A percentile compares a stretch with the other conserved stretches of the same genome.
Evolutionary conservation across 805 yeast genomes (phyloP).

Genomic region (Cyberlindnera japonica): DNA sequence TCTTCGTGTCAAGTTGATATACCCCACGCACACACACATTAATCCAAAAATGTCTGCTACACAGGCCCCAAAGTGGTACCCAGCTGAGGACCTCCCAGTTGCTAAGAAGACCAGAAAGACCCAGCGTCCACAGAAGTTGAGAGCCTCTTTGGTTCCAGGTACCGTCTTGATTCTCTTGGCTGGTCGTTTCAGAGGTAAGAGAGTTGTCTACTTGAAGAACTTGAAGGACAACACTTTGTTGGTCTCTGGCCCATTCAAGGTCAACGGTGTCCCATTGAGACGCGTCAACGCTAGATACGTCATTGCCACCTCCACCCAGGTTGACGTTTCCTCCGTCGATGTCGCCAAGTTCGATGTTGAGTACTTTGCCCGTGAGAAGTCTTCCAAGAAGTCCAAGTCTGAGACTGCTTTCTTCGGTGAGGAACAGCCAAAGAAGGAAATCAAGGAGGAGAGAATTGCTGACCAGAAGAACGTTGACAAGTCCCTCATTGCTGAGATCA

Average conservation of each 20-base stretch:
- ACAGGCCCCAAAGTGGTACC: conserved; percentile 88
- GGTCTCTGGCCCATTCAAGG: conserved; percentile 99
- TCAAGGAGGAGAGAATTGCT: conserved; percentile 89
- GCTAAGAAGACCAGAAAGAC: conserved; percentile 89
- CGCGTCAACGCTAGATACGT: conserved; percentile 98
- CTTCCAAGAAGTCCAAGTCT: conserved; percentile 76
- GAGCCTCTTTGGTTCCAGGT: conserved; percentile 96
- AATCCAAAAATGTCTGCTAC: conserved; percentile 14
- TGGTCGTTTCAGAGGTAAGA: conserved; percentile 99
- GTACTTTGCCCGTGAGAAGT: conserved; percentile 95
- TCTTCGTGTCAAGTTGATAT: not conserved
- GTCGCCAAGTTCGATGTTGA: conserved; percentile 89
- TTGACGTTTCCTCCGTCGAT: conserved; percentile 73
- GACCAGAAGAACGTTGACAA: conserved; percentile 97
- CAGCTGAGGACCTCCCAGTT: conserved; percentile 85
- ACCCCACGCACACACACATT: conserved; percentile 2
- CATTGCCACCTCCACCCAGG: conserved; percentile 95
- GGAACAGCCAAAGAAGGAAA: conserved; percentile 73
- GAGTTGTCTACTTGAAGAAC: conserved; percentile 96
- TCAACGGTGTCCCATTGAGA: conserved; percentile 99
- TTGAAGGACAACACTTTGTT: conserved; percentile 97
- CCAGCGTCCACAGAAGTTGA: conserved; percentile 89
- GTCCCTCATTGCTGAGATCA: conserved; percentile 87
- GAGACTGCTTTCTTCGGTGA: conserved; percentile 90
- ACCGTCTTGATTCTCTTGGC: conserved; percentile 95